A percentile compares a stretch with the other conserved stretches of the same genome.
Conservation (phyloP, 2,329 filamentous ascomycete species). For the Alternaria longipes region DNA sequence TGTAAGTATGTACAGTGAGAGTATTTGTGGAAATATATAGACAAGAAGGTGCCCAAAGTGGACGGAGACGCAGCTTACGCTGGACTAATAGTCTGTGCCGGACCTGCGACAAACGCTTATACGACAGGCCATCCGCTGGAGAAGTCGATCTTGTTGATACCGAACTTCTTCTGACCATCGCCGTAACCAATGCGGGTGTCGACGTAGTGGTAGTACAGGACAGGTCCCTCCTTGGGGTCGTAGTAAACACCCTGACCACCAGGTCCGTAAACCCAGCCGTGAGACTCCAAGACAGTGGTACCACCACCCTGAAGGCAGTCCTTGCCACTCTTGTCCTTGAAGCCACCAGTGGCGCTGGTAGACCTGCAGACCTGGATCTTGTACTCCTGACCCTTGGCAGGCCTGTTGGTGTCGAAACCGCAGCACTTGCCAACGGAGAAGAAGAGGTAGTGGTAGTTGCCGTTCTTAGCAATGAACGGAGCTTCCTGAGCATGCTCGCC, state of each 20-base stretch:
- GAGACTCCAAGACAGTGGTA: constrained; percentile 67
- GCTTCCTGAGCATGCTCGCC: constrained; percentile 66
- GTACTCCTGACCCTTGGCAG: constrained; percentile 69
- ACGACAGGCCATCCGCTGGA: constrained; percentile 61
- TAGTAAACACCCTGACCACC: constrained; percentile 70
- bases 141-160: constrained; percentile 62
- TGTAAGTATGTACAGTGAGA: background rate
- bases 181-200: constrained; percentile 63
- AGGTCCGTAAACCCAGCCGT: constrained; percentile 70
- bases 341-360: constrained; percentile 61
- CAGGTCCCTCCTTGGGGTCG: constrained; percentile 60
- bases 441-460: constrained; percentile 71
- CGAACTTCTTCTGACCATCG: constrained; percentile 62
- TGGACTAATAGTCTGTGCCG: background rate
- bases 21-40: background rate
- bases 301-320: constrained; percentile 67
- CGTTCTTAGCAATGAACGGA: constrained; percentile 64
- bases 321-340: constrained; percentile 64
- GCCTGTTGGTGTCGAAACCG: constrained; percentile 61
- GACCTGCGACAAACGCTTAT: constrained; percentile 18
- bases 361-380: constrained; percentile 72
- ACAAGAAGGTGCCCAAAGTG: background rate
- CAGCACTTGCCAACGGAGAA: constrained; percentile 71
- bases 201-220: constrained; percentile 71
- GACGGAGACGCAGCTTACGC: background rate